Base-by-base conservation (phyloP, 371 early-diverging fungal species). In the Mucor indicus region DNA sequence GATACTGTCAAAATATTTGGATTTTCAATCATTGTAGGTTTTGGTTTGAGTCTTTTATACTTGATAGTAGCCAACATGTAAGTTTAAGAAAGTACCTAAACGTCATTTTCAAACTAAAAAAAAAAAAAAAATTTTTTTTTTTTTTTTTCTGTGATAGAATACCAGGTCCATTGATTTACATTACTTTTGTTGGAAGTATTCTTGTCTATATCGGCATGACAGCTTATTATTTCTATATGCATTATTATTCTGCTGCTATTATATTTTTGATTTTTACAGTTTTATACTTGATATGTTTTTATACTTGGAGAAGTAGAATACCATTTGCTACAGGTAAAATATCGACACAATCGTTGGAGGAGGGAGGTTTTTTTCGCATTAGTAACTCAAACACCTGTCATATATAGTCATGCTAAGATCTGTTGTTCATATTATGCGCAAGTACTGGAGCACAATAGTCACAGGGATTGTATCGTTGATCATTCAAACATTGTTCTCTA, bases 281-380 rank as follows among this genome's bases (percentile, higher is more conserved):
- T 5, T 60, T 80, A 1, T 80, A 78, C 43, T 48, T 69, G 3
- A 44, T 58, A 1, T 62, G 66, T 12, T 78, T 78, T 49, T 72
- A 60, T 51, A 67, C 61, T 49, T 80, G 81, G 81, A 41, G 60
- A 41, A 61, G 55, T 42, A 60, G 77, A 25, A 80, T 80, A 24
- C 79, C 81, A 2, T 80, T 80, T 70, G 81, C 81, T 40, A 69
- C 73, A 50, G 69, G 81, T 76, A 69, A 55, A 48, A n/a, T 17
- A 0, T 33, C 6, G 6, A 29, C 30, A 29, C 6, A 27, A 11
- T 17, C n/a, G 9, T 19, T n/a, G 9, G 7, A 30, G n/a, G 19
- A 30, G n/a, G 13, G 15, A 13, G 13, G 4, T 43, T 13, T 29
- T 43, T 8, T 39, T 20, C 15, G 25, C 19, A 29, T 2, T 23